Base-by-base conservation (phyloP, 441 rosid species). In the Pelargonium cotyledonis region DNA sequence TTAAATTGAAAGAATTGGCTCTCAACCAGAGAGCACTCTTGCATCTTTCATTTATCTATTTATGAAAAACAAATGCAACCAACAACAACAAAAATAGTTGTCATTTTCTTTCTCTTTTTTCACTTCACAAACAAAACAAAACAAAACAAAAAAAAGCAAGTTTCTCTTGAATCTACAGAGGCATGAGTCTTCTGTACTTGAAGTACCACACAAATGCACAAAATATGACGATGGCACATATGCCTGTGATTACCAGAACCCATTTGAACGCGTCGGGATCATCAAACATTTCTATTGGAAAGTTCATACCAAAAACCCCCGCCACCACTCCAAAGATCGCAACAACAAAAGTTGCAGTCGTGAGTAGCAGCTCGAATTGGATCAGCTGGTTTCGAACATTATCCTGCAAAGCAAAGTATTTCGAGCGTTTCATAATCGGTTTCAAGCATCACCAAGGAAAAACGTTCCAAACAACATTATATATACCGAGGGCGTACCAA, bases 321-420 rank as follows among this genome's bases (percentile, higher is more conserved):
- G 99, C 97, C 64, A 95, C 99, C 7, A 95, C 99, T 44, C 97
- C 99, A 71, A 91, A 90, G 60, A 95, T 90, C 53, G 99, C 97
- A 29, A 89, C 99, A 19, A 95, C 98, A 57, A 95, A 95, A 2
- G 98, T 92, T 1, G 97, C 99, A 0, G 98, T 92, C 0, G 99
- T 95, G 12, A 95, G 86, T 12, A 95, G 83, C 78, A 95, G 86
- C 85, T 92, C 99, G 57, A 92, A 92, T 10, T 95, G 99, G 77
- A 95, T 95, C 76, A 95, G 86, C 78, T 95, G 98, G 79, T 92
- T 95, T 65, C 98, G 85, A 47, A 95, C 98, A 73, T 89, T 95
- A 77, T 92, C 99, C 98, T 95, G 83, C 81, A n/a, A 51, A 80
- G 68, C 11, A 8, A 72, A 21, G 23, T 21, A 21, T 21, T 21